Evolutionary conservation across 148 eudicot genomes (phyloP), one percentile per base, ranked within the genome.

Genomic region (Rhododendron vialii): DNA sequence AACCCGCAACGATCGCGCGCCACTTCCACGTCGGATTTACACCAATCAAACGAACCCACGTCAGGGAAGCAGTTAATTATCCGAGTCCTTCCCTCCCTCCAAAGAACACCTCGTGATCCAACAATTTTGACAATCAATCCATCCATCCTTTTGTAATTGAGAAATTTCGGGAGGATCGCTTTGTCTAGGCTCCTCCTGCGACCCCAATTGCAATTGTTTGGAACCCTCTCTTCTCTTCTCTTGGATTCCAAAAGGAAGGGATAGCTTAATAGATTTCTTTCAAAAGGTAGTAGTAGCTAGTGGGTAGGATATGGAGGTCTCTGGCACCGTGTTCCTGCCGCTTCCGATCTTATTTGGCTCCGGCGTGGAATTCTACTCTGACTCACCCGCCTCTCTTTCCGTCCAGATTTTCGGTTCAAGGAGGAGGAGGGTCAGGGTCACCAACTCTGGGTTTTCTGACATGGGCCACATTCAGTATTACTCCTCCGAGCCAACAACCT

Each of bases 401-500:
- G 85, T 80, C 78, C 35, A 75, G 55, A 45, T 61, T 36, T 17
- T 35, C 78, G 84, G 65, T 67, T 86, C 81, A 8, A 63, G 47
- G 65, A 36, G 74, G 18, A 74, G 38, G 43, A 18, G 5, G 26
- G n/a, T 35, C 28, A 92, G 88, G 88, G 89, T 87, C 87, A 77
- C 81, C 41, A 57, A 81, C 33, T 53, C 65, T 28, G 83, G 71
- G 28, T 81, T 81, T 14, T 61, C 22, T 13, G 93, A 93, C 73
- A 81, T 89, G 53, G 89, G 87, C 35, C 92, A 92, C 45, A 3
- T 90, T 15, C 86, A 91, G 84, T 92, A 92, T 67, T 92, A 93
- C 83, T 67, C 82, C 67, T 61, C 67, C 67, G 55, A 15, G 41
- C 17, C 22, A 15, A 33, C 24, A 76, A 69, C 86, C 3, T 20